These are phyloP conservation scores for Pochonia chlamydosporia DNA, from an alignment of 2,329 filamentous ascomycete species.

Conservation along the genomic window DNA sequence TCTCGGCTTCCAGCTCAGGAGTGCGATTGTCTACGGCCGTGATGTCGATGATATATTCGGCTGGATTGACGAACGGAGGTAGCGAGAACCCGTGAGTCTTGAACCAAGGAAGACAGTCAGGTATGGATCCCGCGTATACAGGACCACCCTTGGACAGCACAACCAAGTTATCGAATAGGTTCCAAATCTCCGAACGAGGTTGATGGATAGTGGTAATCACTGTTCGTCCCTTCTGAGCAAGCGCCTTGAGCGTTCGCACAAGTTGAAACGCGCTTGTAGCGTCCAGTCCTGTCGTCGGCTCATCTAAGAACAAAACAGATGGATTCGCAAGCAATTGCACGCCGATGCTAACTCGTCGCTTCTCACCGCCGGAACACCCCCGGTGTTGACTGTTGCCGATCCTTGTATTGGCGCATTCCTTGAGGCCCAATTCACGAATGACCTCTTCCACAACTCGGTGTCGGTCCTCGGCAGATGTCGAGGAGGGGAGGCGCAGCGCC, in stretches of 20 bases:
- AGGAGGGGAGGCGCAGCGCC: conserved; percentile 61
- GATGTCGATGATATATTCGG: conserved; percentile 69
- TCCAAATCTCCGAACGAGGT: conserved; percentile 74
- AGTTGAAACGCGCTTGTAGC: conserved; percentile 72
- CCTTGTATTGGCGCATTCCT: conserved; percentile 69
- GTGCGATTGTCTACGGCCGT: conserved; percentile 69
- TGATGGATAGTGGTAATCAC: conserved; percentile 73
- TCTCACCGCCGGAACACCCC: conserved; percentile 75
- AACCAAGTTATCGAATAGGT: conserved; percentile 66
- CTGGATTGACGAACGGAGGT: conserved; percentile 70
- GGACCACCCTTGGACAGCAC: conserved; percentile 62
- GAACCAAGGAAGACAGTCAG: conserved; percentile 60
- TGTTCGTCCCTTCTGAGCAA: conserved; percentile 64
- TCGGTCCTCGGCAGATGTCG: conserved; percentile 53
- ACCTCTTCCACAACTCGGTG: conserved; percentile 66
- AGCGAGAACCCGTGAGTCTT: conserved; percentile 52
- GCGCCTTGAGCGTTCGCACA: conserved; percentile 60
- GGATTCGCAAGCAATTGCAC: conserved; percentile 77
- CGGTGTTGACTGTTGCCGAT: conserved; percentile 67
- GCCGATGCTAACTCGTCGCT: conserved; percentile 69
- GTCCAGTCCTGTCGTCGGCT: conserved; percentile 73
- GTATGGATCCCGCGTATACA: conserved; percentile 59
- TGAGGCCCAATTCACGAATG: conserved; percentile 68
- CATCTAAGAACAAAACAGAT: conserved; percentile 71
- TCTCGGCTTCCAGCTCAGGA: conserved; percentile 57